Evolutionary conservation across 495 filamentous ascomycete genomes (phyloP).

Genomic region (Collariella sp.): DNA sequence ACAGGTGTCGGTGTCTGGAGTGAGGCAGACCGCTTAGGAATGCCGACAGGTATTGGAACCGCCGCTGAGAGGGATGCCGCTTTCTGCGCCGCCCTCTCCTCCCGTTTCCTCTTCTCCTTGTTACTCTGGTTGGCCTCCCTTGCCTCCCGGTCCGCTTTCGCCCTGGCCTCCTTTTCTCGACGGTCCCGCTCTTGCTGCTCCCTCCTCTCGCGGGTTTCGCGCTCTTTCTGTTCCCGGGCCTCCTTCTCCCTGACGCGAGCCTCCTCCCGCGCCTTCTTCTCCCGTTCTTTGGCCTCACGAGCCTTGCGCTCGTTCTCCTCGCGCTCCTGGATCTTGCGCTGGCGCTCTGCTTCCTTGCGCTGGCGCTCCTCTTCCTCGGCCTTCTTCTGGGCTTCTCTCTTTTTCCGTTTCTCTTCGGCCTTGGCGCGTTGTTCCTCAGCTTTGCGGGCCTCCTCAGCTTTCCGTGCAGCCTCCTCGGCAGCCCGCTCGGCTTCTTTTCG

Average conservation of each 20-base stretch:
- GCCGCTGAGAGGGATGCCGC: conserved; percentile 28
- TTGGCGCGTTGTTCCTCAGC: conserved; percentile 69
- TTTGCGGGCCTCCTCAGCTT: conserved; percentile 69
- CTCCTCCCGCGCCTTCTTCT: conserved; percentile 71
- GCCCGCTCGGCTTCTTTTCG: conserved; percentile 80
- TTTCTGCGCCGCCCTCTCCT: conserved; percentile 36
- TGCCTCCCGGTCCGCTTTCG: conserved; percentile 26
- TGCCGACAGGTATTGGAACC: conserved; percentile 30
- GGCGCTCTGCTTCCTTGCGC: conserved; percentile 52
- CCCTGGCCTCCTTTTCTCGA: conserved; percentile 39
- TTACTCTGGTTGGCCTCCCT: conserved; percentile 18
- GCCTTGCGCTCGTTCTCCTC: conserved; percentile 77
- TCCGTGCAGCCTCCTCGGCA: conserved; percentile 73
- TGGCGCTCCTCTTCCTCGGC: conserved; percentile 77
- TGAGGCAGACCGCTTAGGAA: conserved; percentile 39
- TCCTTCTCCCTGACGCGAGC: conserved; percentile 61
- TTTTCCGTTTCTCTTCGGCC: conserved; percentile 83
- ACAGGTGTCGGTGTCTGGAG: conserved; percentile 30
- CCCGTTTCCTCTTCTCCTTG: conserved; percentile 46
- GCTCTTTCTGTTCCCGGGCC: conserved; percentile 50
- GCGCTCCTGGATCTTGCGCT: conserved; percentile 68
- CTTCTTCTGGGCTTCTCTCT: conserved; percentile 86
- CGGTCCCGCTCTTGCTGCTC: conserved; percentile 53
- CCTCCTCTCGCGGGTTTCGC: conserved; percentile 60
- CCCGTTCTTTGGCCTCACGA: conserved; percentile 71